Evolutionary conservation across 2,329 filamentous ascomycete genomes (phyloP).

Genomic region (Verticillium longisporum): DNA sequence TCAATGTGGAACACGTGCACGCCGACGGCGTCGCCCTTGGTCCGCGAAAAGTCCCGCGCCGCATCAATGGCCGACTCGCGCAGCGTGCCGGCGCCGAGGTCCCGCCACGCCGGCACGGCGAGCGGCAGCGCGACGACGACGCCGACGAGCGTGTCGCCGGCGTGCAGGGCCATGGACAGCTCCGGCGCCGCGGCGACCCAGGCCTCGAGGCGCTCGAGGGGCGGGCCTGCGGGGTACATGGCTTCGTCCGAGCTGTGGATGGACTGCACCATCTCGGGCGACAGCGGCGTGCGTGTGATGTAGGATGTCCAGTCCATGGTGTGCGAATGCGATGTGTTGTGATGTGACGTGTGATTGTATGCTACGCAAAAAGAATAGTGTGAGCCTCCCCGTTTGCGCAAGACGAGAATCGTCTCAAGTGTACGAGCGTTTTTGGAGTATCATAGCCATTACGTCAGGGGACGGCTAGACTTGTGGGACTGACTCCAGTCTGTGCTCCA

Average conservation of each 20-base stretch:
- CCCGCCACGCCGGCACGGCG: slow-evolving; percentile 15
- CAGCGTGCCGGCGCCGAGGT: slow-evolving; percentile 18
- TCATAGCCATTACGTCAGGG: too few relatives aligned
- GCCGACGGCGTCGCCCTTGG: slow-evolving; percentile 13
- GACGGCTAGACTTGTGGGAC: too few relatives aligned
- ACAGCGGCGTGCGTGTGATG: slow-evolving; percentile 6
- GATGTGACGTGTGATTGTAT: not conserved
- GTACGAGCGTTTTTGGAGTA: too few relatives aligned
- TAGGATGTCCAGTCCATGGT: too few relatives aligned
- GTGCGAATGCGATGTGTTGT: not conserved
- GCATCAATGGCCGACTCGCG: slow-evolving; percentile 20
- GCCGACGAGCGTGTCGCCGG: slow-evolving; percentile 10
- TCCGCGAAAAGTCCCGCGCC: slow-evolving; percentile 13
- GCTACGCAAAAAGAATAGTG: too few relatives aligned
- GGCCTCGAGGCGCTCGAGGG: slow-evolving; percentile 17
- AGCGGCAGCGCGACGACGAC: slow-evolving; percentile 24
- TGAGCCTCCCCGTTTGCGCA: too few relatives aligned
- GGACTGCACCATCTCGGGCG: slow-evolving; percentile 8
- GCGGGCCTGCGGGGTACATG: slow-evolving; percentile 26
- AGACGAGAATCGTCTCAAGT: too few relatives aligned
- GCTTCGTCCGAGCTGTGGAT: slow-evolving; percentile 22
- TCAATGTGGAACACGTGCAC: slow-evolving; percentile 29
- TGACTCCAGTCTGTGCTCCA: too few relatives aligned
- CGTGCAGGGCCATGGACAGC: slow-evolving; percentile 17
- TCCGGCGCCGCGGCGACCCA: slow-evolving; percentile 21